phyloP scores from a whole-genome alignment of 371 early-diverging fungal species.

The Apophysomyces elegans region DNA sequence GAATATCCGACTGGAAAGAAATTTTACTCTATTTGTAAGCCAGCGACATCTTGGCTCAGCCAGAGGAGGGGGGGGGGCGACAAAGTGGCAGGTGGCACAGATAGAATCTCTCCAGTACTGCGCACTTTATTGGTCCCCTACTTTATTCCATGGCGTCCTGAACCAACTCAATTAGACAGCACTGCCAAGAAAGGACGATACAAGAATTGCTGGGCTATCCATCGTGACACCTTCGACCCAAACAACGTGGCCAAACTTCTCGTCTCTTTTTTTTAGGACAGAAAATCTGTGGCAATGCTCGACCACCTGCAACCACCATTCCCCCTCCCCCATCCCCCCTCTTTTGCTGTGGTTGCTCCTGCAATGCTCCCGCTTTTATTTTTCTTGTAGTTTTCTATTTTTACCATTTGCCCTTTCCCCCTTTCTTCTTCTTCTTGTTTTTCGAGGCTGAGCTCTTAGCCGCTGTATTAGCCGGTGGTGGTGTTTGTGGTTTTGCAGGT shows the following conservation, averaged over 20 bases:
- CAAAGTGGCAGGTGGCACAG: slow-evolving; percentile 6
- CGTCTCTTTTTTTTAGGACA: neutral
- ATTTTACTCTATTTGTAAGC: slow-evolving; percentile 1
- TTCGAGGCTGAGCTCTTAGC: slow-evolving; percentile 15
- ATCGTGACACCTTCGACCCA: neutral
- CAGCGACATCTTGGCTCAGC: slow-evolving; percentile 4
- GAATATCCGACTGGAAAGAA: slow-evolving; percentile 1
- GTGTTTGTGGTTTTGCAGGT: slow-evolving; percentile 9
- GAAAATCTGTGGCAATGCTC: neutral
- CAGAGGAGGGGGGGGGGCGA: neutral
- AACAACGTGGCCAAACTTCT: neutral
- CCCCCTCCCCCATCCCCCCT: too few species aligned
- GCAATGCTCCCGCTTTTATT: slow-evolving; percentile 5
- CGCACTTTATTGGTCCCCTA: neutral
- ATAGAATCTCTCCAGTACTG: neutral
- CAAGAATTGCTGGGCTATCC: neutral
- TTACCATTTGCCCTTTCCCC: slow-evolving; percentile 27
- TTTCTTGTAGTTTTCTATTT: neutral
- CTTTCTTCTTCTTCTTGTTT: slow-evolving; percentile 28
- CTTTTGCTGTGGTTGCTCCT: neutral
- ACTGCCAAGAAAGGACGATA: neutral
- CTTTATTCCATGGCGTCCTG: neutral
- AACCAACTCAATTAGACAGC: neutral
- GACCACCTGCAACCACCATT: neutral
- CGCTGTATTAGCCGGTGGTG: slow-evolving; percentile 12